Percentiles rank a stretch among this genome's conserved stretches.
These are phyloP conservation scores for Trichoderma sp. DNA, from an alignment of 2,329 filamentous ascomycete species.

Conservation along the genomic window DNA sequence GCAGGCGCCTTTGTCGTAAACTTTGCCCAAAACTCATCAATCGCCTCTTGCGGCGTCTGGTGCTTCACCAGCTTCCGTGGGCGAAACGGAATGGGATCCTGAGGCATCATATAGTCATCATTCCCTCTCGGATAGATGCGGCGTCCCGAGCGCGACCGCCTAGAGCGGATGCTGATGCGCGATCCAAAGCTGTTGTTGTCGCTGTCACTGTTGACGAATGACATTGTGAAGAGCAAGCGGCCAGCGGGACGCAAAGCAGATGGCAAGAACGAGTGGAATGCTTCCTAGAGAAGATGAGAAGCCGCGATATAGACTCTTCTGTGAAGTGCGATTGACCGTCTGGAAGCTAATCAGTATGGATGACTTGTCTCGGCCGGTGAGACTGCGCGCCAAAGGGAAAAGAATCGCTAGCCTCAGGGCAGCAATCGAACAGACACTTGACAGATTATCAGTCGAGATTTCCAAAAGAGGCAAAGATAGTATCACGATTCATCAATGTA, in stretches of 20 bases:
- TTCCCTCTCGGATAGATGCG: neutral
- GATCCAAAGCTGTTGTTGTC: conserved; percentile 11
- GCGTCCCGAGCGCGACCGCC: neutral
- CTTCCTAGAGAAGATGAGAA: neutral
- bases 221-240: neutral
- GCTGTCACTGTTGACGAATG: conserved; percentile 9
- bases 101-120: neutral
- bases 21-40: conserved; percentile 73
- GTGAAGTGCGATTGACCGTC: neutral
- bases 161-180: neutral
- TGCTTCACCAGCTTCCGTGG: conserved; percentile 39
- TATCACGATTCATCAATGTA: neutral
- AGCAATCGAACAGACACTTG: neutral
- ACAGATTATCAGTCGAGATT: neutral
- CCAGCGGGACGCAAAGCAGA: neutral
- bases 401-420: neutral
- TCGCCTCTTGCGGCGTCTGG: conserved; percentile 64
- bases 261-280: neutral
- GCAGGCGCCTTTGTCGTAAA: conserved; percentile 69
- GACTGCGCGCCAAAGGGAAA: neutral
- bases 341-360: neutral
- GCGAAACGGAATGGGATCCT: neutral
- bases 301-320: neutral
- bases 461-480: neutral
- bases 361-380: neutral